Evolutionary conservation across 371 early-diverging fungal species (phyloP).

Genomic region (Mucor saturninus): DNA sequence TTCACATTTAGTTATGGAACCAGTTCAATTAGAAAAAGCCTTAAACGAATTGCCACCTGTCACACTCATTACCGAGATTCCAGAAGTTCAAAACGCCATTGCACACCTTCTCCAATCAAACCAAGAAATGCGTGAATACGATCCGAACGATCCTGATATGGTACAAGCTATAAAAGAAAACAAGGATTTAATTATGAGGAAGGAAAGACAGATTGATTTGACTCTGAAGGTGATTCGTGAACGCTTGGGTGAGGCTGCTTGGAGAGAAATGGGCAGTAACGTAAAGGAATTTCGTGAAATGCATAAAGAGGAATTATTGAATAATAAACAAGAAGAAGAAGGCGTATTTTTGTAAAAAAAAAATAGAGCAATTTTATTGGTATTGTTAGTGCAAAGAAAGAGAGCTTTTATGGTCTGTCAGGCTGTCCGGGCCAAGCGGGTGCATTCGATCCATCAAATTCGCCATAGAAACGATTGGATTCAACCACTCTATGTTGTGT

Average conservation of each 20-base stretch:
- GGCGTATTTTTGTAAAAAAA: constrained; percentile 22
- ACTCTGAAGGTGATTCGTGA: constrained; percentile 43
- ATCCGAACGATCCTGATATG: constrained; percentile 44
- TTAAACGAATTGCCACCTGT: constrained; percentile 38
- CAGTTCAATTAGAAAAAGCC: constrained; percentile 33
- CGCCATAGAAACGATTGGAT: constrained; percentile 57
- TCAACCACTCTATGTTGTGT: constrained; percentile 45
- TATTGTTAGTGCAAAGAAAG: not conserved
- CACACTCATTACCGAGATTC: constrained; percentile 48
- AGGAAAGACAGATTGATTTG: constrained; percentile 41
- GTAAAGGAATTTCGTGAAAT: constrained; percentile 37
- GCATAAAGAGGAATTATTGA: constrained; percentile 15
- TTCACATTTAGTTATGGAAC: constrained; percentile 23
- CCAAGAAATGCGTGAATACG: constrained; percentile 45
- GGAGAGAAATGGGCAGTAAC: constrained; percentile 45
- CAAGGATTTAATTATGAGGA: constrained; percentile 36
- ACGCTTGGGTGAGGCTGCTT: constrained; percentile 48
- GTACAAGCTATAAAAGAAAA: constrained; percentile 46
- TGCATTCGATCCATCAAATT: constrained; percentile 50
- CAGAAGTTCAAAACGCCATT: constrained; percentile 47
- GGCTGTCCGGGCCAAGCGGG: constrained; percentile 60
- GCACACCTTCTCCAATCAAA: constrained; percentile 44
- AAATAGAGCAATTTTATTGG: not conserved
- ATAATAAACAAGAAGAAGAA: constrained; percentile 8
- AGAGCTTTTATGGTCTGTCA: not conserved